phyloP scores from a whole-genome alignment of 257 asterid genomes.

The Solanum tacnaense region DNA sequence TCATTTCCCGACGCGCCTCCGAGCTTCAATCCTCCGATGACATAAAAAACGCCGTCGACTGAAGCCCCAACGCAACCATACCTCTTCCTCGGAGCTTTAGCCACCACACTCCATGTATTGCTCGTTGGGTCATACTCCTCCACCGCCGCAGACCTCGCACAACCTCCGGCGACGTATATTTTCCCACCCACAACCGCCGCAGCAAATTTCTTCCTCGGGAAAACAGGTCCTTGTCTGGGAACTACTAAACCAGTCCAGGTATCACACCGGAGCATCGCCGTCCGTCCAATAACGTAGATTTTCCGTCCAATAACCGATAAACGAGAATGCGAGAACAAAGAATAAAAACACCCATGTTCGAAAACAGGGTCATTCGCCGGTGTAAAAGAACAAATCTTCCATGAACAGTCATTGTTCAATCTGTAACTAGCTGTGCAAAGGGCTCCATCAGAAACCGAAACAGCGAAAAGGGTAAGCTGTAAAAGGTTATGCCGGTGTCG shows the following conservation, averaged over 20 bases:
- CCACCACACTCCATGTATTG: slow-evolving; percentile 52
- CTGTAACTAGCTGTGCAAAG: slow-evolving; percentile 59
- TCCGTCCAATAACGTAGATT: slow-evolving; percentile 54
- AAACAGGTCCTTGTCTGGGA: slow-evolving; percentile 38
- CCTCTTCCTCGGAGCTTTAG: slow-evolving; percentile 53
- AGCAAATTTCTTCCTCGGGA: slow-evolving; percentile 71
- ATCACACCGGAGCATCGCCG: slow-evolving; percentile 66
- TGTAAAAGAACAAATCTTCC: slow-evolving; percentile 56
- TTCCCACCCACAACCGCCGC: slow-evolving; percentile 50
- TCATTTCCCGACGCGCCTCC: slow-evolving; percentile 23
- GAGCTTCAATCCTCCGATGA: slow-evolving; percentile 65
- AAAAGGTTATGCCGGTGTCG: slow-evolving; percentile 47
- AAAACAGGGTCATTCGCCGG: not conserved
- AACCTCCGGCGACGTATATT: slow-evolving; percentile 74
- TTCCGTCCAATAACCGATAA: slow-evolving; percentile 59
- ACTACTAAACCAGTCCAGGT: slow-evolving; percentile 76
- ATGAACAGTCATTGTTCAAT: slow-evolving; percentile 18
- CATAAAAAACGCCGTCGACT: slow-evolving; percentile 56
- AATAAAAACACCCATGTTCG: slow-evolving; percentile 19
- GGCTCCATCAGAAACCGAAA: slow-evolving; percentile 47
- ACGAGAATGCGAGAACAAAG: slow-evolving; percentile 34
- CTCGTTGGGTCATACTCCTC: slow-evolving; percentile 74
- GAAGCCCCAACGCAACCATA: slow-evolving; percentile 79
- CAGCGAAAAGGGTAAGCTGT: slow-evolving; percentile 40
- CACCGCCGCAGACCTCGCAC: slow-evolving; percentile 45